Percentiles rank a stretch among this genome's conserved stretches.
phyloP scores from a whole-genome alignment of 208 protist genomes.

The Crithidia mellificae region DNA sequence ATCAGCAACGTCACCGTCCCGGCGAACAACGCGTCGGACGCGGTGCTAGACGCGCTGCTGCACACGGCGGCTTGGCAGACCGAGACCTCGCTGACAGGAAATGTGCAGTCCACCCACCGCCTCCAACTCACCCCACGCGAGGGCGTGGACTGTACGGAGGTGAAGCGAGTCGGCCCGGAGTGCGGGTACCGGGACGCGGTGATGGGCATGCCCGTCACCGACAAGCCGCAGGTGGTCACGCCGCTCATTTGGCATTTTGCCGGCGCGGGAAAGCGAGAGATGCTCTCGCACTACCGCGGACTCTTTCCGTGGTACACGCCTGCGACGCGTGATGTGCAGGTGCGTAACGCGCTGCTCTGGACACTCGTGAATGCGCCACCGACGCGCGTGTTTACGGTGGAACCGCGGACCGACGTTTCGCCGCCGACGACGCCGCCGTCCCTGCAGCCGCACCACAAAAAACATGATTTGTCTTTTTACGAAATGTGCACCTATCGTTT shows the following conservation, averaged over 20 bases:
- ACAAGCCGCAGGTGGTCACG: background rate
- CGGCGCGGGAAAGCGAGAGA: conserved; percentile 5
- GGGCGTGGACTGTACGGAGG: conserved; percentile 9
- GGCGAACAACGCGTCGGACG: conserved; percentile 5
- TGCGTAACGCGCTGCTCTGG: conserved; percentile 16
- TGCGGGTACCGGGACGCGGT: conserved; percentile 10
- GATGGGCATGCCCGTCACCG: background rate
- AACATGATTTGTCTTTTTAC: conserved; percentile 1
- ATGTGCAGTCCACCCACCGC: background rate
- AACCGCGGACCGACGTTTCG: background rate
- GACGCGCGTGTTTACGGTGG: conserved; percentile 12
- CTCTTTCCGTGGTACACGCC: conserved; percentile 24
- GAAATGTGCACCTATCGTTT: conserved; percentile 10
- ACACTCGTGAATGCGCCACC: conserved; percentile 16
- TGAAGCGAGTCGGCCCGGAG: background rate
- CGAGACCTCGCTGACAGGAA: conserved; percentile 3
- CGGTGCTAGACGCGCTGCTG: background rate
- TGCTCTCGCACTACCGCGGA: conserved; percentile 15
- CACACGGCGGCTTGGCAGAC: background rate
- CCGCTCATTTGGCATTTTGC: conserved; percentile 21
- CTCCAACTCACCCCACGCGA: conserved; percentile 10
- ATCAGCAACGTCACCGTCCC: background rate
- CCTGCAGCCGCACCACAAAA: conserved; percentile 7
- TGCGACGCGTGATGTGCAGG: background rate
- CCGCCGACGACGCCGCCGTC: background rate